Evolutionary conservation across 2,329 filamentous ascomycete species (phyloP).

Genomic region (Hymenoscyphus fraxineus): DNA sequence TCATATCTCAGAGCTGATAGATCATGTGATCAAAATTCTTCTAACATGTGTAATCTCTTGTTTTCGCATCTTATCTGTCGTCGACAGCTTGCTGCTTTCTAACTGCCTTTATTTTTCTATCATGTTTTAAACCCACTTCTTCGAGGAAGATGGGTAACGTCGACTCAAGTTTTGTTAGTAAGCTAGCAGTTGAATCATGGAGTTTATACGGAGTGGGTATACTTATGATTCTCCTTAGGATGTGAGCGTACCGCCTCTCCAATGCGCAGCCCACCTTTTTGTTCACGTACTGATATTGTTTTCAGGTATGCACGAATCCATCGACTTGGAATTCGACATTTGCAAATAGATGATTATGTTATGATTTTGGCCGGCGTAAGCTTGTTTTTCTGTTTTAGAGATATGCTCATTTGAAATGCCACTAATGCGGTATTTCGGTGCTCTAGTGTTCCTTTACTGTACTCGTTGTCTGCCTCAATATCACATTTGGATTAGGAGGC

Average conservation of each 20-base stretch:
- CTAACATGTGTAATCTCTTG: background rate
- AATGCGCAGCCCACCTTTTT: background rate
- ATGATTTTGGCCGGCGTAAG: slow-evolving; percentile 18
- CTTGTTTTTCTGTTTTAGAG: background rate
- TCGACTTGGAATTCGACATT: slow-evolving; percentile 20
- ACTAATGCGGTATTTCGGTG: background rate
- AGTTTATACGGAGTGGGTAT: slow-evolving; percentile 24
- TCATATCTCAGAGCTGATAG: background rate
- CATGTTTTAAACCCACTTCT: background rate
- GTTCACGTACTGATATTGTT: background rate
- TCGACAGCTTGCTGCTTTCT: background rate
- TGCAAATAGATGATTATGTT: slow-evolving; percentile 25
- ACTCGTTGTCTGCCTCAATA: slow-evolving; percentile 40
- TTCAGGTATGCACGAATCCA: slow-evolving; percentile 25
- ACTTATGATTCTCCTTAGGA: slow-evolving; percentile 22
- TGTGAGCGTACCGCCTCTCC: slow-evolving; percentile 10
- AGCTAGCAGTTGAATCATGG: slow-evolving; percentile 19
- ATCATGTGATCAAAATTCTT: background rate
- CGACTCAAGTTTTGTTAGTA: slow-evolving; percentile 2
- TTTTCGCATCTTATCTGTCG: background rate
- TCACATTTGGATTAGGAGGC: slow-evolving; percentile 40
- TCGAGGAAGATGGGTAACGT: background rate
- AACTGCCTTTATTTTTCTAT: background rate
- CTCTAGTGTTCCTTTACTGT: slow-evolving; percentile 38
- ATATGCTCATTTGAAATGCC: background rate